These are phyloP conservation scores for Trichoderma harzianum DNA, from an alignment of 2,329 filamentous ascomycete species.

Conservation along the genomic window DNA sequence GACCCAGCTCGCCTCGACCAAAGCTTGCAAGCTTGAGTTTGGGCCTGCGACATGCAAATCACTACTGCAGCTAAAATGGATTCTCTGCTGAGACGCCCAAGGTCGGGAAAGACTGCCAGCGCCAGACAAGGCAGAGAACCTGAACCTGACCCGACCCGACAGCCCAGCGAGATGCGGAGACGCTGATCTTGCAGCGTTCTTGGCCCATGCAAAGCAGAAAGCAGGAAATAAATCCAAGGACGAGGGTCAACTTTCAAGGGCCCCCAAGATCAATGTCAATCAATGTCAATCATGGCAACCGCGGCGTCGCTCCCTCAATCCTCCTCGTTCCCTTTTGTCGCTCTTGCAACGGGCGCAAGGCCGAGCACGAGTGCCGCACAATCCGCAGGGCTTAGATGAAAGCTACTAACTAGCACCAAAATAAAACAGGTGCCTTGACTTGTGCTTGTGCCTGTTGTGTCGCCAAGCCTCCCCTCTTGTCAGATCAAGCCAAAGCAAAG, in stretches of 20 bases:
- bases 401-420: neutral
- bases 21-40: neutral
- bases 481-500: neutral
- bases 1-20: neutral
- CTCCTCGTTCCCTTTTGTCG: neutral
- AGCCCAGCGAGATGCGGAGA: neutral
- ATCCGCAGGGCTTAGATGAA: neutral
- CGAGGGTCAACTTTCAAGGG: too few species aligned
- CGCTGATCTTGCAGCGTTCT: conserved; percentile 6
- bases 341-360: neutral
- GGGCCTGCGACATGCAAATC: conserved; percentile 15
- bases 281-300: too few species aligned
- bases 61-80: conserved; percentile 18
- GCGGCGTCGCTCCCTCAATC: neutral
- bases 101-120: neutral
- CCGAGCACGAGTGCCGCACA: neutral
- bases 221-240: neutral
- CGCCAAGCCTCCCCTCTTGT: neutral
- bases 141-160: neutral
- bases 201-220: neutral
- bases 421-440: neutral
- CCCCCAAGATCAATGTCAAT: too few species aligned
- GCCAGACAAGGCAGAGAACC: neutral
- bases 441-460: neutral
- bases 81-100: neutral